Evolutionary conservation across 2,329 filamentous ascomycete species (phyloP).

Genomic region (Aspergillus floridensis): DNA sequence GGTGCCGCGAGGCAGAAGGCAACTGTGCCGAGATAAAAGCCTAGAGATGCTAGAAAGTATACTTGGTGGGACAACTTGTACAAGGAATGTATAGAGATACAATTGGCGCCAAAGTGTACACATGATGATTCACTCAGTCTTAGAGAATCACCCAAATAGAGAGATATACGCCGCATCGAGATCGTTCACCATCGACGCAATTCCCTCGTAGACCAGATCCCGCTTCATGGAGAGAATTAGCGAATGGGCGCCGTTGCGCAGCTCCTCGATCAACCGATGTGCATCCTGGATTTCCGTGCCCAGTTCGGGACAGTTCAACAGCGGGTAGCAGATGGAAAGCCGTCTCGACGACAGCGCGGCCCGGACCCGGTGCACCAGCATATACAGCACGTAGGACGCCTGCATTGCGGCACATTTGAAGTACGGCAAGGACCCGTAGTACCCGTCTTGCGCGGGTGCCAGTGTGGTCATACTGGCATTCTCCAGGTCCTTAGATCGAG

Average conservation of each 20-base stretch:
- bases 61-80: no score
- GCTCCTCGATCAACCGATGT: conserved; percentile 23
- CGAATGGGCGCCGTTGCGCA: conserved; percentile 20
- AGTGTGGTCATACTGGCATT: not conserved
- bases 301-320: conserved; percentile 19
- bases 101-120: no score
- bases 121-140: no score
- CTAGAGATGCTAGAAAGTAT: no score
- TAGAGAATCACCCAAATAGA: not conserved
- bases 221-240: conserved; percentile 17
- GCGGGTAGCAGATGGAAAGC: conserved; percentile 19
- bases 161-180: conserved; percentile 22
- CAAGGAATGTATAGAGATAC: no score
- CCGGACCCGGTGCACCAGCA: conserved; percentile 23
- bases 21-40: no score
- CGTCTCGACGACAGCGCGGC: conserved; percentile 17
- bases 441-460: not conserved
- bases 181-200: conserved; percentile 22
- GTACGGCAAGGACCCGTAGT: conserved; percentile 21
- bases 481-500: not conserved
- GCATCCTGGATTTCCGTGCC: conserved; percentile 23
- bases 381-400: conserved; percentile 22
- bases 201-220: conserved; percentile 24
- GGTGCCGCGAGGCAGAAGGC: no score
- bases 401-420: conserved; percentile 26